Evolutionary conservation across 208 protist species (phyloP).

Genomic region (Herpetomonas samuelpessoai): DNA sequence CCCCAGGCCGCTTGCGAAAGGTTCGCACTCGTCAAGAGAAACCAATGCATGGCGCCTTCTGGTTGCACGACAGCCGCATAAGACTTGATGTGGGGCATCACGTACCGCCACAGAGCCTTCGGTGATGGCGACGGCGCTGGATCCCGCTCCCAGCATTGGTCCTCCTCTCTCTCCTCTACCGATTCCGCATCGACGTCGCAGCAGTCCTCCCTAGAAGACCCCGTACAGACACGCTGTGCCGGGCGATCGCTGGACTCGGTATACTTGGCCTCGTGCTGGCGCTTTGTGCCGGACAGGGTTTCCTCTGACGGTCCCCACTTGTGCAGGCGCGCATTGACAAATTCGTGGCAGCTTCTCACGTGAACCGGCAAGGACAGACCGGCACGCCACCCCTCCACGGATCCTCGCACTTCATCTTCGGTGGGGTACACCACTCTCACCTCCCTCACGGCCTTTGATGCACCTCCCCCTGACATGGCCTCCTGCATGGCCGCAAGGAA

Average conservation of each 20-base stretch:
- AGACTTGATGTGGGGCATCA: slow-evolving; percentile 86
- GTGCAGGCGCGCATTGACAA: slow-evolving; percentile 67
- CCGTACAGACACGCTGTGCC: no score
- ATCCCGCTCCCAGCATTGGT: no score
- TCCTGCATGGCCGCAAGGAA: slow-evolving; percentile 49
- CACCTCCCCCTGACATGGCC: slow-evolving; percentile 1
- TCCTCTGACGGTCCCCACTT: slow-evolving; percentile 33
- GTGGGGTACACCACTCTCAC: slow-evolving; percentile 82
- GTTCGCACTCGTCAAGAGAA: slow-evolving; percentile 82
- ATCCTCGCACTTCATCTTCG: slow-evolving; percentile 65
- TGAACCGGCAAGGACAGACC: slow-evolving; percentile 70
- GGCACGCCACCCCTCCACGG: slow-evolving; percentile 73
- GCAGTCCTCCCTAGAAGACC: not conserved
- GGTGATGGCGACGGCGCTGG: no score
- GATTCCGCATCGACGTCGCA: not conserved
- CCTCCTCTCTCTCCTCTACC: no score
- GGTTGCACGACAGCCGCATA: no score
- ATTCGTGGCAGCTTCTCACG: slow-evolving; percentile 45
- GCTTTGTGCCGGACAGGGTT: not conserved
- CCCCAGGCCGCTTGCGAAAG: slow-evolving; percentile 88
- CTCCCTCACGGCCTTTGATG: slow-evolving; percentile 1
- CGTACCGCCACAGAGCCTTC: no score
- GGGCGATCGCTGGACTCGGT: no score
- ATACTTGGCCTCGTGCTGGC: no score
- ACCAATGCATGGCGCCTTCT: slow-evolving; percentile 55